These are phyloP conservation scores for Marsdenia floribunda DNA, from an alignment of 257 asterid species.

Conservation along the genomic window DNA sequence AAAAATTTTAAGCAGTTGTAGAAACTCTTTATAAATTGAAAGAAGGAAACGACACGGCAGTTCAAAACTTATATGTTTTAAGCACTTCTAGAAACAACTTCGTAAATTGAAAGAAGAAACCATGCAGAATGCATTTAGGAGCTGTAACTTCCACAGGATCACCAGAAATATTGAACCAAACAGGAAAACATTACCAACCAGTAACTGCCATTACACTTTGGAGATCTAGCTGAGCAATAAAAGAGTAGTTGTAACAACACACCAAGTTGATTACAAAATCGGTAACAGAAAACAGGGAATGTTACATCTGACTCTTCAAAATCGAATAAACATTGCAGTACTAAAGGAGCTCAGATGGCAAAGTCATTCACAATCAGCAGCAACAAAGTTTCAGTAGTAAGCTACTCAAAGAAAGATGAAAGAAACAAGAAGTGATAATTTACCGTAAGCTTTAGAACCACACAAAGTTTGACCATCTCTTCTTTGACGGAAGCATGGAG, in stretches of 20 bases:
- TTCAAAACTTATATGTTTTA: background rate
- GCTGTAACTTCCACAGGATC: background rate
- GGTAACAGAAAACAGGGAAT: background rate
- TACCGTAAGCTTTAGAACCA: conserved; percentile 57
- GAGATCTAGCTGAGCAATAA: background rate
- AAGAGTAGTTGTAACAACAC: background rate
- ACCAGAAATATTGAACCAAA: background rate
- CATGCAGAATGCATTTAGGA: background rate
- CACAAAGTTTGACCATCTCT: conserved; percentile 35
- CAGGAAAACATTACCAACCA: background rate
- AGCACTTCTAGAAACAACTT: background rate
- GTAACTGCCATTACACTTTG: background rate
- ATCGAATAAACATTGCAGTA: background rate
- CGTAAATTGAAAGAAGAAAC: background rate
- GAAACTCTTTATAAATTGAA: no score
- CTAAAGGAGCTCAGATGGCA: background rate
- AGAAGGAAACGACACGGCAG: background rate
- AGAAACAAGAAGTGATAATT: background rate
- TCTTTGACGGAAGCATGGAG: conserved; percentile 28
- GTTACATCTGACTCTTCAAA: background rate
- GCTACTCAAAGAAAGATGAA: background rate
- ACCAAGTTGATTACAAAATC: background rate
- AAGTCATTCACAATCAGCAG: background rate
- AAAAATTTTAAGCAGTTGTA: no score
- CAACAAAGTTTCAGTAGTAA: background rate